Evolutionary conservation across 345 rosid genomes (phyloP).

Genomic region (Rhodamnia argentea): DNA sequence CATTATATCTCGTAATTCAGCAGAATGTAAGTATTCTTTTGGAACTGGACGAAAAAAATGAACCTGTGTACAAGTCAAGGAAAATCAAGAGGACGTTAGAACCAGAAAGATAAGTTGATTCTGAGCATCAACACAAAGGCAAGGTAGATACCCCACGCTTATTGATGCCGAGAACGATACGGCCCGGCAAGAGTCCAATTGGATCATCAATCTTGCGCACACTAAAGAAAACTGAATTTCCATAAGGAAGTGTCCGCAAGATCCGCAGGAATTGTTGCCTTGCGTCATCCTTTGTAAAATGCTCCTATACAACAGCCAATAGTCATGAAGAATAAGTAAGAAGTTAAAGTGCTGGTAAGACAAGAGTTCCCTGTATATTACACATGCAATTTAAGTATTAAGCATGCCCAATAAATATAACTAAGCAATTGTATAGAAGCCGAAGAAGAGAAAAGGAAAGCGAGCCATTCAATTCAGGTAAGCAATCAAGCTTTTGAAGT

Average conservation of each 20-base stretch:
- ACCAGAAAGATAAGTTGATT: background rate
- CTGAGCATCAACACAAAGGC: background rate
- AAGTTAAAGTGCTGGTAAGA: background rate
- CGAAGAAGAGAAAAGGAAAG: background rate
- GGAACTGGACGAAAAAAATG: constrained; percentile 99
- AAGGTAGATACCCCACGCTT: constrained; percentile 71
- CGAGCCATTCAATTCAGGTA: background rate
- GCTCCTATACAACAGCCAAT: constrained; percentile 42
- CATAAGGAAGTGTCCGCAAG: constrained; percentile 77
- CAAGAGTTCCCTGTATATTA: background rate
- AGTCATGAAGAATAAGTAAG: background rate
- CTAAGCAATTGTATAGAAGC: background rate
- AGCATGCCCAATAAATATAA: background rate
- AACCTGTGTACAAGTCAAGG: constrained; percentile 27
- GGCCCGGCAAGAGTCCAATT: constrained; percentile 89
- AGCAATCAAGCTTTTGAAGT: background rate
- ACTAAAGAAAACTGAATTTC: constrained; percentile 86
- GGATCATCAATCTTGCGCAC: constrained; percentile 98
- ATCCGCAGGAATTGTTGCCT: constrained; percentile 88
- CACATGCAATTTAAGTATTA: background rate
- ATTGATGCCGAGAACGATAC: constrained; percentile 88
- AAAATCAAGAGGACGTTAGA: background rate
- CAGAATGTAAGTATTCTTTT: constrained; percentile 90
- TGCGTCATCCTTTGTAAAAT: constrained; percentile 88
- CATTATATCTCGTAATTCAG: constrained; percentile 95